Evolutionary conservation across 768 basidiomycete genomes (phyloP).

Genomic region (Cyclocybe cylindracea): DNA sequence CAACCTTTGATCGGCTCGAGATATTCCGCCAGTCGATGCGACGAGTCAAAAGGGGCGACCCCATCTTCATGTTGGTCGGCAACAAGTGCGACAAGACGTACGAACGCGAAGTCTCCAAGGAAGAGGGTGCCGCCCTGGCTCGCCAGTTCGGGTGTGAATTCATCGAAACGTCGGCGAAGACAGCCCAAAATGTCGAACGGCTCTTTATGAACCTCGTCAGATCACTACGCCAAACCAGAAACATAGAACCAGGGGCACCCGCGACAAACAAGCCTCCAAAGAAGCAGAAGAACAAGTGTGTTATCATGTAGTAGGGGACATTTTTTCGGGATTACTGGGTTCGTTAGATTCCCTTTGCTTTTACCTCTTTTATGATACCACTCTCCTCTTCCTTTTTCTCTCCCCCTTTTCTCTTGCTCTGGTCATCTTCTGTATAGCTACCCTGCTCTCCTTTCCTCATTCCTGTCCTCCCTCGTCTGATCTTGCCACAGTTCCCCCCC

Average conservation of each 20-base stretch:
- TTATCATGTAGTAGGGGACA: conserved; percentile 73
- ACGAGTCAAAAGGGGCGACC: conserved; percentile 82
- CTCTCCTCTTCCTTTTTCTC: conserved; percentile 36
- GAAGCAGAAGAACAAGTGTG: conserved; percentile 59
- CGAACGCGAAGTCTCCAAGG: conserved; percentile 87
- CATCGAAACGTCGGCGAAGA: conserved; percentile 96
- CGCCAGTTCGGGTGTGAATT: conserved; percentile 88
- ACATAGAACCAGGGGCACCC: conserved; percentile 47
- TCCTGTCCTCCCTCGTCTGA: conserved; percentile 17
- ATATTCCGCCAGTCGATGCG: conserved; percentile 89
- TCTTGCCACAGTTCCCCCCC: conserved; percentile 22
- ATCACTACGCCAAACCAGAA: conserved; percentile 72
- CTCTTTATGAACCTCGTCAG: conserved; percentile 90
- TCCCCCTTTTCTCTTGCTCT: conserved; percentile 24
- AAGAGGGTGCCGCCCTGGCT: conserved; percentile 85
- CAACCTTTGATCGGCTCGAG: conserved; percentile 88
- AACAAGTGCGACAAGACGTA: conserved; percentile 95
- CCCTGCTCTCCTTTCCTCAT: conserved; percentile 22
- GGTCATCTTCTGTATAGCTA: conserved; percentile 29
- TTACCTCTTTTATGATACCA: conserved; percentile 87
- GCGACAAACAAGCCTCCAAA: conserved; percentile 31
- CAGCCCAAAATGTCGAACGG: conserved; percentile 86
- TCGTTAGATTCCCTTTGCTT: conserved; percentile 70
- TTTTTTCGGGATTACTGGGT: conserved; percentile 59
- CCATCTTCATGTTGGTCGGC: conserved; percentile 92